Evolutionary conservation across 345 rosid species (phyloP).

Genomic region (Populus nigra): DNA sequence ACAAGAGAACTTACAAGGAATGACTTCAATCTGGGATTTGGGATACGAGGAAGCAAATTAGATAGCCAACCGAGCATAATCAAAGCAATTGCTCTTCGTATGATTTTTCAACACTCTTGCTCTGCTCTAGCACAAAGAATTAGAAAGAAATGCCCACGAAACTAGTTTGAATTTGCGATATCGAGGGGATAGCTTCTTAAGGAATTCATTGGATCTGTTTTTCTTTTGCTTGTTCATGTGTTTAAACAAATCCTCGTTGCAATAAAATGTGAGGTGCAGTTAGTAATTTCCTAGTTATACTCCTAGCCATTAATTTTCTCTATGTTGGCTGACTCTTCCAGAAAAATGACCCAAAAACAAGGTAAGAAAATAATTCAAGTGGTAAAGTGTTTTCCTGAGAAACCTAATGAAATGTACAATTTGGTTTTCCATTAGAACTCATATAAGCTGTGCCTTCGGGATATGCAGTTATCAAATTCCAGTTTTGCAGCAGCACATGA

Average conservation of each 20-base stretch:
- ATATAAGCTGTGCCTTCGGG: slow-evolving; percentile 63
- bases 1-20: slow-evolving; percentile 3
- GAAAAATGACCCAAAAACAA: neutral
- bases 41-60: slow-evolving; percentile 13
- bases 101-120: too few species aligned
- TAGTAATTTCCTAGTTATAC: neutral
- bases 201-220: neutral
- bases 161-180: neutral
- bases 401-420: slow-evolving; percentile 18
- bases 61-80: neutral
- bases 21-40: slow-evolving; percentile 42
- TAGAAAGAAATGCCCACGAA: neutral
- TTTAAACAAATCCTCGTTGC: neutral
- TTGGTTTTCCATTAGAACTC: slow-evolving; percentile 27
- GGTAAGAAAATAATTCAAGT: neutral
- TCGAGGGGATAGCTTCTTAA: neutral
- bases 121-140: neutral
- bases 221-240: neutral
- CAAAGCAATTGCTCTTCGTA: neutral
- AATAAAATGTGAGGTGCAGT: neutral
- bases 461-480: slow-evolving; percentile 52
- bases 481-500: slow-evolving; percentile 48
- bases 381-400: neutral
- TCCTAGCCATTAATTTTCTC: neutral
- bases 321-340: neutral